Evolutionary conservation across 1,139 yeast species (phyloP), one percentile per base, ranked within the genome.

Genomic region (Blastobotrys raffinosifermentans): DNA sequence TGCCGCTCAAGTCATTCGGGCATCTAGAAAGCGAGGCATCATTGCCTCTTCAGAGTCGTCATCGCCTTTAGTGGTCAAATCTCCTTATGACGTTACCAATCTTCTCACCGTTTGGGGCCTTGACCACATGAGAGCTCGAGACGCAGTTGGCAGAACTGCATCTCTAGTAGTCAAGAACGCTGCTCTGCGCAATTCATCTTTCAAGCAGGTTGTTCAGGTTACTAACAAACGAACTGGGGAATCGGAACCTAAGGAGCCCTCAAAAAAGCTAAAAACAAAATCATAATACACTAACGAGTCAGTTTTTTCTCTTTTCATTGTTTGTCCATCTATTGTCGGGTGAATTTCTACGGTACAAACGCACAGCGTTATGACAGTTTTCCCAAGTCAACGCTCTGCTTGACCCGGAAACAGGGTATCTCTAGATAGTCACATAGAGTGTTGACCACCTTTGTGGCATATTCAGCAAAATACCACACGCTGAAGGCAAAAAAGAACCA

Each of bases 11-110:
- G 69, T 91, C 14, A 71, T 87, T n/a, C 66, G 98, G 46, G 86
- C 95, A 3, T 73, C 94, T 2, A 69, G 97, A 48, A 73, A 79
- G 20, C 72, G 86, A 32, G 97, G 96, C 0, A 58, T 91, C 16
- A 69, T 91, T 3, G 68, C 87, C 4, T 75, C 91, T 14, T 77
- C 93, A 53, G 96, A 95, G 2, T 83, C 94, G 1, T 51, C 57
- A 2, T 60, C 65, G 20, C 72, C 89, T 0, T 58, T 75, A 23
- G 79, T 76, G 35, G 63, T 79, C 19, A 65, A 97, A 40, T 75
- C 77, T 25, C 73, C 77, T 29, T 69, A 73, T 35, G 96, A 91
- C 50, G 72, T 86, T 3, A 67, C 77, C 19, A 81, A 78, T 39
- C 63, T 91, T 35, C 66, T 84, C 27, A 68, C 73, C 20, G 65